These are phyloP conservation scores for Termitomyces sp. DNA, from an alignment of 768 basidiomycete species.

Conservation along the genomic window DNA sequence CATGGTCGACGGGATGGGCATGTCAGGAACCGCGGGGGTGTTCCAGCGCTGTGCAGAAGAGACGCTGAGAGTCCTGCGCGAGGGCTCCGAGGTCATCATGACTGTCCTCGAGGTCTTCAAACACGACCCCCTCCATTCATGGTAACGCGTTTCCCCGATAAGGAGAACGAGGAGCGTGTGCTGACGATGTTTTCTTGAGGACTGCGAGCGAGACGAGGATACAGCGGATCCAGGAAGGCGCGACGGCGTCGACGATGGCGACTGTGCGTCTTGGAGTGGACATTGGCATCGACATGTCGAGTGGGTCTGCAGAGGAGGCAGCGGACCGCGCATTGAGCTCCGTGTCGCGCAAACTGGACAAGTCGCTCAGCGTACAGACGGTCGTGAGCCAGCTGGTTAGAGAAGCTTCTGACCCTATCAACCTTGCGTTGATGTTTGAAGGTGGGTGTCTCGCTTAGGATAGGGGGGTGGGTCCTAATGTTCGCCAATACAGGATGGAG, in stretches of 20 bases:
- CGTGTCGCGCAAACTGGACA: conserved; percentile 80
- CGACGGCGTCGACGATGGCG: conserved; percentile 22
- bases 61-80: conserved; percentile 84
- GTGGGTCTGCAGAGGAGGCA: conserved; percentile 71
- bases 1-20: conserved; percentile 92
- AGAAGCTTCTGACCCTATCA: conserved; percentile 73
- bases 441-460: conserved; percentile 36
- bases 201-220: conserved; percentile 75
- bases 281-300: conserved; percentile 57
- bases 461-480: not conserved
- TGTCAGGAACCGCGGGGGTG: conserved; percentile 85
- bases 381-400: conserved; percentile 91
- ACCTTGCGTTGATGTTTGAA: conserved; percentile 72
- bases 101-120: conserved; percentile 97
- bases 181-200: conserved; percentile 33
- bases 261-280: conserved; percentile 31
- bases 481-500: conserved; percentile 5
- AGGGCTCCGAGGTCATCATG: conserved; percentile 81
- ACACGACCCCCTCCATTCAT: conserved; percentile 90
- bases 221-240: conserved; percentile 51
- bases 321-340: conserved; percentile 84
- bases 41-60: conserved; percentile 95
- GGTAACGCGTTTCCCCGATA: conserved; percentile 38
- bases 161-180: not conserved
- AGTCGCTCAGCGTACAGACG: conserved; percentile 83